Evolutionary conservation across 176 grass and related monocot genomes (phyloP).

Genomic region (Thalia dealbata): DNA sequence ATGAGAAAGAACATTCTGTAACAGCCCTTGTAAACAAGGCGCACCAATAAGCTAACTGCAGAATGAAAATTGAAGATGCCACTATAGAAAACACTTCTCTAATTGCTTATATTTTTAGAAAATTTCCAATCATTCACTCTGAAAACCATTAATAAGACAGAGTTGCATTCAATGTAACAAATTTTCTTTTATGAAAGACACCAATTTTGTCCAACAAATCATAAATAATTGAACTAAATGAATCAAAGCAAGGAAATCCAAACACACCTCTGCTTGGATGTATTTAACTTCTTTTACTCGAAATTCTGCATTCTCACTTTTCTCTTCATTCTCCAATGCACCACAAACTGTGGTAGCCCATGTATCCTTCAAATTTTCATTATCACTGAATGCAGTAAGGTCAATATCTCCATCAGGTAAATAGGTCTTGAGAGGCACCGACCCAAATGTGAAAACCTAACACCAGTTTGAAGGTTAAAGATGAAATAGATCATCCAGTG

Average conservation of each 20-base stretch:
- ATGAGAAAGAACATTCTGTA: not conserved
- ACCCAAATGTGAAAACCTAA: constrained; percentile 87
- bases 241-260: not conserved
- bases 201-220: not conserved
- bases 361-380: constrained; percentile 61
- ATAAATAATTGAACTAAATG: not conserved
- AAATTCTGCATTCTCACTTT: constrained; percentile 75
- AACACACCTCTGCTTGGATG: constrained; percentile 81
- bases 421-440: constrained; percentile 94
- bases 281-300: constrained; percentile 86
- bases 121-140: not conserved
- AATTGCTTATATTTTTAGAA: not conserved
- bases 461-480: not conserved
- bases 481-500: not conserved
- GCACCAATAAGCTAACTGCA: not conserved
- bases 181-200: not conserved
- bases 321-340: constrained; percentile 82
- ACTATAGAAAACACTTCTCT: not conserved
- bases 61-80: not conserved
- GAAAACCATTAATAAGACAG: not conserved
- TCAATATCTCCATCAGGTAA: constrained; percentile 99
- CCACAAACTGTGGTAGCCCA: constrained; percentile 69
- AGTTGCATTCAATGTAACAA: not conserved
- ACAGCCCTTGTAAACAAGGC: not conserved
- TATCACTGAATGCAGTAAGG: constrained; percentile 70